phyloP scores from a whole-genome alignment of 345 rosid genomes.

The Sisymbrium altissimum region DNA sequence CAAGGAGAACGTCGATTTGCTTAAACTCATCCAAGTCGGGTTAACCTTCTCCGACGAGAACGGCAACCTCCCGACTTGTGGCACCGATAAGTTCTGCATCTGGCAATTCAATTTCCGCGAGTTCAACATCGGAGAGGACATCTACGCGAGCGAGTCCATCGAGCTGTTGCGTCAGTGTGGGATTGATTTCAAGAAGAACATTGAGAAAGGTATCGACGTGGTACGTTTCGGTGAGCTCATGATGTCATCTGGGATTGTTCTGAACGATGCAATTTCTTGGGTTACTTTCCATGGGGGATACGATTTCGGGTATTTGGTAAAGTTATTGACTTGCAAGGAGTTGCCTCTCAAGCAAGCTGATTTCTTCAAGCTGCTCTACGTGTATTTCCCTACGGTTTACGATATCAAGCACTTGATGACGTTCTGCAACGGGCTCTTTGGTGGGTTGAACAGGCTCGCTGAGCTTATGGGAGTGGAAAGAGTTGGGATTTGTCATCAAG shows the following conservation, averaged over 20 bases:
- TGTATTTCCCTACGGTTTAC: conserved; percentile 68
- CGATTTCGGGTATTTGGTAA: conserved; percentile 83
- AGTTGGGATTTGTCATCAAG: conserved; percentile 78
- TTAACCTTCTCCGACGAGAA: conserved; percentile 71
- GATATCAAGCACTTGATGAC: conserved; percentile 92
- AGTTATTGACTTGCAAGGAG: conserved; percentile 62
- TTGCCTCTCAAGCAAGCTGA: conserved; percentile 60
- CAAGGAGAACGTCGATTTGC: conserved; percentile 80
- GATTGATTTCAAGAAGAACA: conserved; percentile 75
- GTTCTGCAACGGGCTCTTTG: conserved; percentile 81
- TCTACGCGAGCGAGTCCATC: conserved; percentile 74
- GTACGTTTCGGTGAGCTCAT: conserved; percentile 76
- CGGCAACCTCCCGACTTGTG: conserved; percentile 82
- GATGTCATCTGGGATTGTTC: conserved; percentile 82
- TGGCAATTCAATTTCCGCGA: conserved; percentile 97
- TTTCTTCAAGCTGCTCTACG: conserved; percentile 58
- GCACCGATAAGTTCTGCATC: conserved; percentile 61
- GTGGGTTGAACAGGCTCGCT: conserved; percentile 87
- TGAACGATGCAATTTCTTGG: conserved; percentile 69
- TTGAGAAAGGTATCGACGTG: conserved; percentile 76
- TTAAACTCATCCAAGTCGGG: conserved; percentile 81
- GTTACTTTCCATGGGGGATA: conserved; percentile 86
- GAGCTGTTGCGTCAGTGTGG: conserved; percentile 78
- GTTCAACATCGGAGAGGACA: conserved; percentile 65
- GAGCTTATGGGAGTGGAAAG: conserved; percentile 89